Evolutionary conservation across 805 yeast species (phyloP), one percentile per base, ranked within the genome.

Genomic region (Jamesozyma spencerorum): DNA sequence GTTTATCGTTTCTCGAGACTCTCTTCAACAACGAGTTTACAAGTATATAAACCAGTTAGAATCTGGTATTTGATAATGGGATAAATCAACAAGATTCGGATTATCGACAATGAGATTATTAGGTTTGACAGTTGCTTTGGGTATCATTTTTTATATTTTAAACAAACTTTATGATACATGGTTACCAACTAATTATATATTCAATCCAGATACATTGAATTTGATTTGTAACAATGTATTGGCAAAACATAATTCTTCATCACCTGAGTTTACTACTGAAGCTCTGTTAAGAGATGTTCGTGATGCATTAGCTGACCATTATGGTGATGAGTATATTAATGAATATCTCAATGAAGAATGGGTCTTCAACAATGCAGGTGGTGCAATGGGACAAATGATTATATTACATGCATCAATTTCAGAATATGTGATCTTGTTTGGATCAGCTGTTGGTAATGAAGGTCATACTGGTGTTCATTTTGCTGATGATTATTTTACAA

Each of bases 301-400:
- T 27, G 70, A 70, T 2, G 69, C 64, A 27, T 59, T 88, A 44
- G 69, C 78, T 46, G 67, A 61, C 3, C 74, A 69, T 35, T 92
- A 92, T 60, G 94, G 95, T 11, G 78, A 76, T 6, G 74, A 76
- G 20, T 58, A 72, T 49, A 74, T 90, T 63, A 85, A 85, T 63
- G 78, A 77, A 48, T 70, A 81, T 49, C 75, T 79, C 58, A 68
- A 70, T 38, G 82, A 83, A 39, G 90, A 88, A 49, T 92, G 97
- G 97, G 82, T 92, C 38, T 90, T 79, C 75, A 92, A 92, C 73
- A 86, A 85, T 54, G 98, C 98, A 3, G 98, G 98, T 41, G 95
- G 95, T 51, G 97, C 98, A 39, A 92, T 92, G 98, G 92, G 94
- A 18, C 78, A 87, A 41, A 90, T 92, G 97, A 74, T 85, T 53